These are phyloP conservation scores for Kwoniella sp. DNA, from an alignment of 768 basidiomycete genomes.

Conservation along the genomic window DNA sequence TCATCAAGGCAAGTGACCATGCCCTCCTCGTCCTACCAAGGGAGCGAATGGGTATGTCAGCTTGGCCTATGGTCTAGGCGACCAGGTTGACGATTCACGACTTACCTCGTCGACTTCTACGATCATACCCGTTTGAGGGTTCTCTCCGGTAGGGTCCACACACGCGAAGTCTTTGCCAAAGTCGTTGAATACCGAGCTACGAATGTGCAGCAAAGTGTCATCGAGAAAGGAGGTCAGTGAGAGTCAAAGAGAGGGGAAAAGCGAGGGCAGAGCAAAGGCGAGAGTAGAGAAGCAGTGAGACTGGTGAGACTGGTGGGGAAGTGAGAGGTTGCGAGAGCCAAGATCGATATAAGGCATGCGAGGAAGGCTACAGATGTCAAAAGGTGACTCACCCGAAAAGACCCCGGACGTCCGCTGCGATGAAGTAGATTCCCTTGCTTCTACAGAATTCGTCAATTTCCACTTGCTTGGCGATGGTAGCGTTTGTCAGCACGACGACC, in stretches of 20 bases:
- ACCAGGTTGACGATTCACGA: background rate
- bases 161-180: conserved; percentile 93
- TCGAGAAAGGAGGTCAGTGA: too few species aligned
- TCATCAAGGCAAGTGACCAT: conserved; percentile 96
- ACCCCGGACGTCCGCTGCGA: conserved; percentile 86
- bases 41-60: conserved; percentile 26
- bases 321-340: too few species aligned
- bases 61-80: conserved; percentile 5
- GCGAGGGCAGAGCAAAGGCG: too few species aligned
- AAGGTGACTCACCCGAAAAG: conserved; percentile 76
- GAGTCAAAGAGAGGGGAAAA: too few species aligned
- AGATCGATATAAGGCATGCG: too few species aligned
- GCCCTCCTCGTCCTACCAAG: conserved; percentile 75
- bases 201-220: too few species aligned
- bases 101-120: conserved; percentile 84
- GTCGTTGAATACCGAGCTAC: conserved; percentile 90
- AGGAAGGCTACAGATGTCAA: too few species aligned
- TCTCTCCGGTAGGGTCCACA: conserved; percentile 97
- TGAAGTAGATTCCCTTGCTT: conserved; percentile 82
- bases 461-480: conserved; percentile 75
- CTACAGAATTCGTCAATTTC: conserved; percentile 97
- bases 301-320: too few species aligned
- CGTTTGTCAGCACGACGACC: conserved; percentile 88
- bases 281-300: background rate
- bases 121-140: conserved; percentile 90